phyloP scores from a whole-genome alignment of 768 basidiomycete genomes.

The Hirschioporus abietinus region DNA sequence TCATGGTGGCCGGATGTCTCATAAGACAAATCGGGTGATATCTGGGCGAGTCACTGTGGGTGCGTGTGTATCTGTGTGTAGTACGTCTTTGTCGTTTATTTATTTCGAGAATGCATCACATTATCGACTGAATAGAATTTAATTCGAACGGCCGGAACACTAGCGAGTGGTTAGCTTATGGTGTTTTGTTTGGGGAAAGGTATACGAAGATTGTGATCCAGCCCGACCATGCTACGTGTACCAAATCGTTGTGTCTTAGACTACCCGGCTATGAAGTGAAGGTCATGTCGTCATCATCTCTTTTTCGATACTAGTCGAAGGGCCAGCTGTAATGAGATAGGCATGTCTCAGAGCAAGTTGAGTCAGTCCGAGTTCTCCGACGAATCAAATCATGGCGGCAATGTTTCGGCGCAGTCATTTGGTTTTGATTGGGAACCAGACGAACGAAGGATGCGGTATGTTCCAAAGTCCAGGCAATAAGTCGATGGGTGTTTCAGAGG shows the following conservation, averaged over 20 bases:
- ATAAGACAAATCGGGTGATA: too few species aligned
- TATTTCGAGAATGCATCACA: too few species aligned
- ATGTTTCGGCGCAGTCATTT: neutral
- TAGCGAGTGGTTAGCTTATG: too few species aligned
- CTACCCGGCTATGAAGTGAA: neutral
- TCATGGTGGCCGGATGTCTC: too few species aligned
- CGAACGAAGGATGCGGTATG: neutral
- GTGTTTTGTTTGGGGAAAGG: too few species aligned
- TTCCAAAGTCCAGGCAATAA: neutral
- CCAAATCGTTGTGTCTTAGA: neutral
- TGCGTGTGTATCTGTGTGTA: too few species aligned
- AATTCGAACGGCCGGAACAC: too few species aligned
- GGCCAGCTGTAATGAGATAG: neutral
- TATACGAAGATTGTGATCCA: too few species aligned
- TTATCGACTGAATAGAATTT: too few species aligned
- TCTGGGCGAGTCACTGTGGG: too few species aligned
- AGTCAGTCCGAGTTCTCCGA: neutral
- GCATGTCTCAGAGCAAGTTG: neutral
- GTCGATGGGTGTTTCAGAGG: neutral
- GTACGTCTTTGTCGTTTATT: too few species aligned
- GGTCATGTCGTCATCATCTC: neutral
- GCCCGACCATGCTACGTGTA: too few species aligned
- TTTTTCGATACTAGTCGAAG: neutral
- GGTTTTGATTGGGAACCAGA: neutral
- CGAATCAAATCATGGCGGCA: neutral